Percentiles rank a stretch among this genome's conserved stretches.
Conservation (phyloP, 768 basidiomycete species). For the Amanita rubescens region DNA sequence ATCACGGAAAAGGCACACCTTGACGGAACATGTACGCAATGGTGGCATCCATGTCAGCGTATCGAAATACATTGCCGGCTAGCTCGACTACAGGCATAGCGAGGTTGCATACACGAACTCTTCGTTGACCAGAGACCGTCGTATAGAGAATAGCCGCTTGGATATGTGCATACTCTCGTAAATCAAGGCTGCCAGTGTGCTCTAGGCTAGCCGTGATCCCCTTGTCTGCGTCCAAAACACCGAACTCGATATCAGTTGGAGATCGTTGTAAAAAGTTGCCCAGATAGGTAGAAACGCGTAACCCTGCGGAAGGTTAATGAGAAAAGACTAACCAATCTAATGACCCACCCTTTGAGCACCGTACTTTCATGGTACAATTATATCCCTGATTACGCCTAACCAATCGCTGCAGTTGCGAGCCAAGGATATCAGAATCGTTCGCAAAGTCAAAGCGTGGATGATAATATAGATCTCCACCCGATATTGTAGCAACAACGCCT, state of each 20-base stretch:
- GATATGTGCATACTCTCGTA: constrained; percentile 66
- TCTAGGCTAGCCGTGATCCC: constrained; percentile 69
- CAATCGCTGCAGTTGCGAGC: constrained; percentile 71
- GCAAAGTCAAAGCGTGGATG: constrained; percentile 79
- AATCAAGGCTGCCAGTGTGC: constrained; percentile 61
- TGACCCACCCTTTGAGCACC: constrained; percentile 71
- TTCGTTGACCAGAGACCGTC: constrained; percentile 61
- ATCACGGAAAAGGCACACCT: constrained; percentile 39
- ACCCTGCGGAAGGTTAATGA: constrained; percentile 30
- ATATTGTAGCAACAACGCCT: constrained; percentile 62
- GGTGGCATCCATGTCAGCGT: constrained; percentile 83
- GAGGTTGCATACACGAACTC: constrained; percentile 84
- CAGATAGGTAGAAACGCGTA: constrained; percentile 56
- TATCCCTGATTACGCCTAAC: constrained; percentile 67
- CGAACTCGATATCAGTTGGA: constrained; percentile 71
- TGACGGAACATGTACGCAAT: constrained; percentile 69
- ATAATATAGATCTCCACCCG: constrained; percentile 89
- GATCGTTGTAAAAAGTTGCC: constrained; percentile 69
- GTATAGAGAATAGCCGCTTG: constrained; percentile 91
- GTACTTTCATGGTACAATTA: constrained; percentile 72
- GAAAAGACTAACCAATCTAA: neutral
- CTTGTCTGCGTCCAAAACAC: constrained; percentile 75
- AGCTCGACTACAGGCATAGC: constrained; percentile 72
- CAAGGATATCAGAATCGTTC: constrained; percentile 56
- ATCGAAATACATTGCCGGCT: constrained; percentile 88